Base-by-base conservation (phyloP, 129 eudicot species). In the Flaveria linearis region DNA sequence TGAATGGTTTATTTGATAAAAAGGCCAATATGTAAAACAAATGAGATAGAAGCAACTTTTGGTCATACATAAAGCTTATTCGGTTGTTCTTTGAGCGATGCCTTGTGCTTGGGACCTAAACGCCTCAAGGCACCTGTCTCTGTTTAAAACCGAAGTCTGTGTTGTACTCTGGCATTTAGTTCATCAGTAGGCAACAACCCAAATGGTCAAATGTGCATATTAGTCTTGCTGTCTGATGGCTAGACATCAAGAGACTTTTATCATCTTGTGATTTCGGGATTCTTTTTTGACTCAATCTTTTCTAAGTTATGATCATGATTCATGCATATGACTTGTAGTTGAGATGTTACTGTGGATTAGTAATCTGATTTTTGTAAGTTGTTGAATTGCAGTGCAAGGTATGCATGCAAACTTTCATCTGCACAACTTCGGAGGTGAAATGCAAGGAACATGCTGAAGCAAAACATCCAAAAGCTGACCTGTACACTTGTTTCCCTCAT, bases 381-480 rank as follows among this genome's bases (percentile, higher is more conserved):
- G 23, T 12, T 52, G 1, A 10, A 77, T 68, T 42, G 15, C 89
- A 91, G 97, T 91, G 97, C 88, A 91, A 91, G 81, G 96, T 89
- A 25, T 91, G 97, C 82, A 91, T 91, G 97, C 97, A 91, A 75
- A 91, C 97, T 0, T 91, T 91, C 81, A 91, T 91, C 2, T 91
- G 97, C 95, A 91, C 97, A 3, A 91, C 97, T 16, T 87, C 97
- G 0, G 97, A 91, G 78, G 97, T 87, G 87, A 91, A 91, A 78
- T 91, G 96, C 84, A 89, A 79, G 88, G 97, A 91, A 51, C 97
- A 91, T 76, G 97, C 97, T 14, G 97, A 91, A 70, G 96, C 96
- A 45, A 91, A 88, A 61, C 97, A 91, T 78, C 97, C 95, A 15
- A 91, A 91, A 73, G 79, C 92, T 22, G 96, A 90, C 56, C 73